Conservation (phyloP, 1,284 basidiomycete genomes). For the Thecaphora thlaspeos region DNA sequence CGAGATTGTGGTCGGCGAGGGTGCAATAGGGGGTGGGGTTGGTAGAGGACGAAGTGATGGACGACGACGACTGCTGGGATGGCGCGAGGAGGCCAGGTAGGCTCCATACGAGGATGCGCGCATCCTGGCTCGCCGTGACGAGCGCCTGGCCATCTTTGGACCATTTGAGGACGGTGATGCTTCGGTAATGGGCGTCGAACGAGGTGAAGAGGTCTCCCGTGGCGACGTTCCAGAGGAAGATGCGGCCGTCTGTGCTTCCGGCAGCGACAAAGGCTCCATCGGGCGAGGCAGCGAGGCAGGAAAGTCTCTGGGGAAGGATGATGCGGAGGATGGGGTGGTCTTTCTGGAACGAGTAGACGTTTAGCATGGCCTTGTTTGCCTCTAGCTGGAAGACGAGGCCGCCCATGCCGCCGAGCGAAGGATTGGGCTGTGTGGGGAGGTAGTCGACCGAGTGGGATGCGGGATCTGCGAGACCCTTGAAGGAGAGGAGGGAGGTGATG, state of each 20-base stretch:
- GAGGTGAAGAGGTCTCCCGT: conserved; percentile 84
- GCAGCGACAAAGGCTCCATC: conserved; percentile 77
- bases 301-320: conserved; percentile 82
- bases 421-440: conserved; percentile 44
- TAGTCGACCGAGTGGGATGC: conserved; percentile 29
- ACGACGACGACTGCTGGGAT: conserved; percentile 33
- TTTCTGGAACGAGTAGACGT: conserved; percentile 81
- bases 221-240: conserved; percentile 92
- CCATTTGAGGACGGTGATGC: conserved; percentile 78
- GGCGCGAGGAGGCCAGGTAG: conserved; percentile 70
- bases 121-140: conserved; percentile 84
- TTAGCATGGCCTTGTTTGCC: conserved; percentile 74
- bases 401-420: conserved; percentile 68
- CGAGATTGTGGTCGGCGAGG: conserved; percentile 86
- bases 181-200: conserved; percentile 93
- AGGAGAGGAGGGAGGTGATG: conserved; percentile 39
- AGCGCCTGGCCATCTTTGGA: conserved; percentile 76
- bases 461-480: conserved; percentile 40
- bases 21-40: conserved; percentile 72
- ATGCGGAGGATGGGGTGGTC: conserved; percentile 68
- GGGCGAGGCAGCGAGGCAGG: conserved; percentile 73
- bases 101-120: conserved; percentile 83
- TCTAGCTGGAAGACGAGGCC: conserved; percentile 75
- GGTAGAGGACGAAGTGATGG: conserved; percentile 36
- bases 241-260: conserved; percentile 80